phyloP scores from a whole-genome alignment of 2,329 filamentous ascomycete genomes.

The Pseudocercospora fuligena region DNA sequence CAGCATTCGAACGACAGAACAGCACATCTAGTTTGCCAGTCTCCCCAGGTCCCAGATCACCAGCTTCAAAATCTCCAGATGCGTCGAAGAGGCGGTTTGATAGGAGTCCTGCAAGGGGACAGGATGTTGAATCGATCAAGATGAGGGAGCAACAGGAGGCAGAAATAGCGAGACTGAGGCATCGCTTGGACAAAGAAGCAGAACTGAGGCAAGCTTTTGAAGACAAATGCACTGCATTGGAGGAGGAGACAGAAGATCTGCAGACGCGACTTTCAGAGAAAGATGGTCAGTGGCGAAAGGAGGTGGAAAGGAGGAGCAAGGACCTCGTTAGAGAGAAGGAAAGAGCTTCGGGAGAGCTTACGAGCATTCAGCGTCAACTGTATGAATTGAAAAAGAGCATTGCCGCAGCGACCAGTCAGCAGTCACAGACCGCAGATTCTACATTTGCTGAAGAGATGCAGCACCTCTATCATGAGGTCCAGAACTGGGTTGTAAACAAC shows the following conservation, averaged over 20 bases:
- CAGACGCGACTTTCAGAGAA: constrained; percentile 17
- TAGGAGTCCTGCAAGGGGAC: constrained; percentile 22
- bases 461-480: constrained; percentile 67
- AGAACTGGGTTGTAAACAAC: constrained; percentile 75
- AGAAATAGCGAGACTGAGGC: constrained; percentile 29
- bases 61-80: constrained; percentile 10
- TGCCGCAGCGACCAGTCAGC: constrained; percentile 66
- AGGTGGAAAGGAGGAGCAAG: constrained; percentile 19
- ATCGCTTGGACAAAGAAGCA: constrained; percentile 31
- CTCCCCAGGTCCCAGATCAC: background rate
- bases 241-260: constrained; percentile 27
- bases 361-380: constrained; percentile 58
- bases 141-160: constrained; percentile 24
- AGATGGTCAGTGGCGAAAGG: constrained; percentile 24
- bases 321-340: constrained; percentile 19
- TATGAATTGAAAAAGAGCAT: constrained; percentile 73
- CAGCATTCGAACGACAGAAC: constrained; percentile 35
- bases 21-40: constrained; percentile 5
- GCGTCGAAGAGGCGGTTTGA: constrained; percentile 17
- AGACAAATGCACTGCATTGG: constrained; percentile 26
- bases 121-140: constrained; percentile 17
- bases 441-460: constrained; percentile 66
- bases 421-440: constrained; percentile 68
- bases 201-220: constrained; percentile 30
- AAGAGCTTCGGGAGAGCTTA: constrained; percentile 27